Conservation (phyloP, 352 stramenopile genomes). For the Phytopythium cucurbitacearum region DNA sequence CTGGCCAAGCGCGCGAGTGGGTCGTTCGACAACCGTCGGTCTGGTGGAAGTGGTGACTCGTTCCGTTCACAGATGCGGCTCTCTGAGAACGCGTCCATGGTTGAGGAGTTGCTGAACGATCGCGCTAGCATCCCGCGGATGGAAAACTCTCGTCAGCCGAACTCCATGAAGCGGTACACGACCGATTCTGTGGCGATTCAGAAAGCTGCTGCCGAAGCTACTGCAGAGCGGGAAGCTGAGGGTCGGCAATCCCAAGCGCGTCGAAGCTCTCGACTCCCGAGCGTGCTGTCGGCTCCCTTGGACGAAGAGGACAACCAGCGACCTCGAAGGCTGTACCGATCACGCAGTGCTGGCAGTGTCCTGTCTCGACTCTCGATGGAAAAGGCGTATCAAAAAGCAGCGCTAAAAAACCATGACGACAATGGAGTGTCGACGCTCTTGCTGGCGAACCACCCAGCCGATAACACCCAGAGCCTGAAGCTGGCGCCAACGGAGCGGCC, state of each 20-base stretch:
- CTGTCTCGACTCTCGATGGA: slow-evolving; percentile 35
- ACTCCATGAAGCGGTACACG: slow-evolving; percentile 56
- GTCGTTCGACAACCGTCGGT: slow-evolving; percentile 26
- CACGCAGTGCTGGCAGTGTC: slow-evolving; percentile 64
- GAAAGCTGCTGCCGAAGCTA: slow-evolving; percentile 49
- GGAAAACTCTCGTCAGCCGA: slow-evolving; percentile 22
- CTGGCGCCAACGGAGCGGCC: slow-evolving; percentile 1
- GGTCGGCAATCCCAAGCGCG: slow-evolving; percentile 30
- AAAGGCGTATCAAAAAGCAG: slow-evolving; percentile 6
- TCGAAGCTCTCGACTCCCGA: slow-evolving; percentile 41
- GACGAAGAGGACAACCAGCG: slow-evolving; percentile 22
- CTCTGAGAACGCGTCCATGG: slow-evolving; percentile 32
- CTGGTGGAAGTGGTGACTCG: slow-evolving; percentile 26
- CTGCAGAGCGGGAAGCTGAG: slow-evolving; percentile 33
- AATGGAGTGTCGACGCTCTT: slow-evolving; percentile 34
- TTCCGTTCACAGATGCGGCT: slow-evolving; percentile 27
- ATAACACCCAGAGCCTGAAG: slow-evolving; percentile 10
- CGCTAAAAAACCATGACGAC: slow-evolving; percentile 25
- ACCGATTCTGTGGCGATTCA: slow-evolving; percentile 65
- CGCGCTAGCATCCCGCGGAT: slow-evolving; percentile 27
- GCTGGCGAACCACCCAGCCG: slow-evolving; percentile 11
- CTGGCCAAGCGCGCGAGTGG: slow-evolving; percentile 14
- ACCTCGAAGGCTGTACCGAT: slow-evolving; percentile 31
- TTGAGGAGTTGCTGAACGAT: slow-evolving; percentile 31
- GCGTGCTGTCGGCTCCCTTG: slow-evolving; percentile 18